These are phyloP conservation scores for Melocanna baccifera DNA, from an alignment of 176 grass and related monocot genomes.

Conservation along the genomic window DNA sequence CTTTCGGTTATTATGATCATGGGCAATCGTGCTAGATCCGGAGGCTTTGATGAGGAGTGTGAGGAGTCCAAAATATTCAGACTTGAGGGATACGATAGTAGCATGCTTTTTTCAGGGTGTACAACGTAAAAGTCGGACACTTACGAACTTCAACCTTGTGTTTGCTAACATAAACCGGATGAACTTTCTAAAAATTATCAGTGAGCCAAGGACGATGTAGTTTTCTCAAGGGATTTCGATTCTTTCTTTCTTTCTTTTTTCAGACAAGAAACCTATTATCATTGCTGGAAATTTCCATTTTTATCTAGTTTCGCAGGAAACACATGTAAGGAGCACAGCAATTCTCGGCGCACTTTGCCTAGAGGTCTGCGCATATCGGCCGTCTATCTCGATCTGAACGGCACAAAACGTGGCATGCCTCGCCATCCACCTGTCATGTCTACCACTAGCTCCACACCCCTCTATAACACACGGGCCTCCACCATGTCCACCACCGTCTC, in stretches of 20 bases:
- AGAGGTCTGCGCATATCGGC: not conserved
- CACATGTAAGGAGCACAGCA: too few relatives aligned
- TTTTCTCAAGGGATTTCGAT: too few relatives aligned
- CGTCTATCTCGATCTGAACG: slow-evolving; percentile 64
- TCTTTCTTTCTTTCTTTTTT: too few relatives aligned
- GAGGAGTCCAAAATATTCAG: too few relatives aligned
- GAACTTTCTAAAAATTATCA: not conserved
- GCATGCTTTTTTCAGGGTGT: not conserved
- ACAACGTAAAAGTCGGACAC: not conserved
- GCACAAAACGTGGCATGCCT: slow-evolving; percentile 22
- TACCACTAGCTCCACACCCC: not conserved
- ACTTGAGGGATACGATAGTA: too few relatives aligned
- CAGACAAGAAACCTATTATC: too few relatives aligned
- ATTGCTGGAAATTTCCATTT: too few relatives aligned
- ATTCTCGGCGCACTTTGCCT: not conserved
- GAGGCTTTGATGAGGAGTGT: not conserved
- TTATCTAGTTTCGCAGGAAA: too few relatives aligned
- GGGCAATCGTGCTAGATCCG: not conserved
- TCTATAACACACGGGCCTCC: slow-evolving; percentile 14
- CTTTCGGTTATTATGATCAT: not conserved
- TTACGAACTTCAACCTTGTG: not conserved
- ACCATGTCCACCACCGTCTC: slow-evolving; percentile 37
- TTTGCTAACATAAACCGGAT: not conserved
- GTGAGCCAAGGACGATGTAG: not conserved
- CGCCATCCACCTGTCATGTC: slow-evolving; percentile 24